phyloP scores from a whole-genome alignment of 306 rosid species.

The Prunus kanzakura region DNA sequence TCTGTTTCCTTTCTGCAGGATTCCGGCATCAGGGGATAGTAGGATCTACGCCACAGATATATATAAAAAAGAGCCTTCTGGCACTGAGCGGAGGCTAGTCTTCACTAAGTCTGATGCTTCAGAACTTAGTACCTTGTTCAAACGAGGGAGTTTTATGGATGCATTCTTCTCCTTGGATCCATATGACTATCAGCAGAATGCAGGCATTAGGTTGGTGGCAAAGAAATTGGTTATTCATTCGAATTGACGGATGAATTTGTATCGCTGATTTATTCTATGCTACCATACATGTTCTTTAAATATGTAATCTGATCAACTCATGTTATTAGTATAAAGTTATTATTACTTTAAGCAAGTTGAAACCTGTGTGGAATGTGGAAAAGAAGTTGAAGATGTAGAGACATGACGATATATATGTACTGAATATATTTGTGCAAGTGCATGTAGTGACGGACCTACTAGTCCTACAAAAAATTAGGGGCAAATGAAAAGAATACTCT shows the following conservation, averaged over 20 bases:
- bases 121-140: constrained; percentile 62
- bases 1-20: constrained; percentile 41
- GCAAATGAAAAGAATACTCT: background rate
- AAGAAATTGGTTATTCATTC: constrained; percentile 69
- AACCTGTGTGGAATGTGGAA: too few relatives aligned
- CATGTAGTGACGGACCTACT: too few relatives aligned
- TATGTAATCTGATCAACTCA: background rate
- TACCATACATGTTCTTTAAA: background rate
- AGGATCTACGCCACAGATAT: constrained; percentile 78
- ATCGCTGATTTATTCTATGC: constrained; percentile 10
- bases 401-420: too few relatives aligned
- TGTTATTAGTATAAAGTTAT: background rate
- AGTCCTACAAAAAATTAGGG: too few relatives aligned
- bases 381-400: too few relatives aligned
- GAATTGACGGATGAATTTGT: constrained; percentile 23
- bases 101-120: constrained; percentile 68
- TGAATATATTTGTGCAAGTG: too few relatives aligned
- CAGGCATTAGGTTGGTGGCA: constrained; percentile 83
- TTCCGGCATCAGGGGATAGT: constrained; percentile 51
- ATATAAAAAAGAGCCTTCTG: constrained; percentile 66
- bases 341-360: background rate
- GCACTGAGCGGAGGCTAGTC: constrained; percentile 51
- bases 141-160: constrained; percentile 63
- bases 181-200: constrained; percentile 77
- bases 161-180: constrained; percentile 77